Evolutionary conservation across 2,329 filamentous ascomycete species (phyloP), one percentile per base, ranked within the genome.

Genomic region (Neonectria punicea): DNA sequence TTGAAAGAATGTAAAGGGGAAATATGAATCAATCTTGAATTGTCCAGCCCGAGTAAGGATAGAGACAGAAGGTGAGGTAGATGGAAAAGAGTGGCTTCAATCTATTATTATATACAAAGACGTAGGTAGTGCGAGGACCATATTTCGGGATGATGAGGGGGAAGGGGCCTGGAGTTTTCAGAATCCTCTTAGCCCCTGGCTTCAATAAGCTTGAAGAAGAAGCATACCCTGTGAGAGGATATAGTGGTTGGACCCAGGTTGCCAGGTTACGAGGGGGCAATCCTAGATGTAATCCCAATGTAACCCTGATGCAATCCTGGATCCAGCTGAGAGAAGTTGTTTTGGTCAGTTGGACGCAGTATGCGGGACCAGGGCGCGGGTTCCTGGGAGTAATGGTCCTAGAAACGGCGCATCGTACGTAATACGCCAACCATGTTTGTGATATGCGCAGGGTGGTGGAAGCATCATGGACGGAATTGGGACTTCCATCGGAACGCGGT

Each of bases 201-300:
- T 34, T 13, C 28, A 20, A 25, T 59, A 63, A 59, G 61, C 61
- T 63, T 63, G 57, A 63, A 44, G 16, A 53, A 39, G 61, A 59
- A 58, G 61, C 61, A 58, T 54, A 63, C 58, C 18, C 44, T 11
- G 18, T 18, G 50, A 30, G 20, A 22, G 43, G 5, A 34, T 50
- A 22, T 41, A 53, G 13, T 36, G 39, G 18, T 50, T 46, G 25
- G 49, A 28, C 14, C 30, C 28, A 30, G 25, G 25, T 25, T 25
- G 25, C 25, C 25, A 25, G 25, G 3, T 25, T 25, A 25, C 25
- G 25, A 25, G 30, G 30, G 30, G 8, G 9, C 3, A 63, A 49
- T 49, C 54, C 55, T 28, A 28, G n/a, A 49, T 49, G 46, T 30
- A n/a, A 32, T 32, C 25, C 47, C 16, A 13, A n/a, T 39, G 36